Base-by-base conservation (phyloP, 2,329 filamentous ascomycete genomes). In the Fusarium sororula region DNA sequence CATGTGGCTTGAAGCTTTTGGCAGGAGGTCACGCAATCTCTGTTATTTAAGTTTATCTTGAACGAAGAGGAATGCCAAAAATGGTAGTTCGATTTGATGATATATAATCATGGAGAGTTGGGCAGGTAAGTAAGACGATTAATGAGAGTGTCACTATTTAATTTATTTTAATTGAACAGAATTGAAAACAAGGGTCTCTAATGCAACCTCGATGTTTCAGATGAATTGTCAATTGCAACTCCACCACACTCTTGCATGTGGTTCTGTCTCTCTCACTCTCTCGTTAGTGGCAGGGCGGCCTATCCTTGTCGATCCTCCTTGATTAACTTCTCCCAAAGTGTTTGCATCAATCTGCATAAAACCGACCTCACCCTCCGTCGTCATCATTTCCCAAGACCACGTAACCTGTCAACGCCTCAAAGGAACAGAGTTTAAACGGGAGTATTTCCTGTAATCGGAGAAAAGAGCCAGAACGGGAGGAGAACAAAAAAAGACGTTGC, bases 141-240 rank as follows among this genome's bases (percentile, higher is more conserved):
- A 28, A 17, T n/a, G n/a, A 55, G 30, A 7, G 30, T 45, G 51
- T 58, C 39, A 45, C 39, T 62, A 24, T 6, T 26, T 58, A 63
- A 59, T 58, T 28, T 59, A n/a, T 39, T 44, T 32, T 57, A 24
- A 62, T 38, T 57, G 39, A 38, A 58, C 20, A 18, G 39, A 44
- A 30, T 42, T 15, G 44, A 20, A 24, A 70, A 17, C 66, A 42
- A 66, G 67, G 67, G 66, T 59, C 66, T 64, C 10, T 35, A 24
- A 61, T 68, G 56, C 44, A 48, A 68, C 63, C 32, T 55, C 41
- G 6, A 50, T 54, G 66, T 70, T 70, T 66, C 66, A 70, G 66
- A 70, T 70, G 67, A 65, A 70, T 59, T 65, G 32, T 30, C 56
- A 44, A 63, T 35, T 51, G 39, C n/a, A 37, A 45, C 63, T 65